A percentile compares a stretch with the other conserved stretches of the same genome.
Conservation (phyloP, 306 rosid species). For the Delonix regia region DNA sequence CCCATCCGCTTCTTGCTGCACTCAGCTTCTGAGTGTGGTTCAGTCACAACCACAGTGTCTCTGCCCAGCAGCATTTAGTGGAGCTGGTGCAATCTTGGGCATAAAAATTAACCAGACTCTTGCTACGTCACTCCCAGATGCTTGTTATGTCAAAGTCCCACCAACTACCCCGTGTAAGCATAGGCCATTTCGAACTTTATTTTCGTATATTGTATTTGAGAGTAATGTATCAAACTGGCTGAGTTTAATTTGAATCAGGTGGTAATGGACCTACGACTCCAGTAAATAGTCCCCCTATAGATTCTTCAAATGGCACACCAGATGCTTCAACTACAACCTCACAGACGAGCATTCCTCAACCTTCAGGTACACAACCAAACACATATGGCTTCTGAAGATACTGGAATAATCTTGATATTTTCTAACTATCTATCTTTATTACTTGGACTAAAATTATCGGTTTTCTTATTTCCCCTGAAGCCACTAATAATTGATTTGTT, state of each 20-base stretch:
- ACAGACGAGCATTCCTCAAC: background rate
- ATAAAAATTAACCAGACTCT: slow-evolving; percentile 7
- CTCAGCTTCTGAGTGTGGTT: slow-evolving; percentile 16
- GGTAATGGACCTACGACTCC: background rate
- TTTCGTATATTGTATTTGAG: background rate
- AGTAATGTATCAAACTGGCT: background rate
- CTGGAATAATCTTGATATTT: background rate
- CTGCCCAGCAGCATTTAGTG: background rate
- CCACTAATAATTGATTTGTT: background rate
- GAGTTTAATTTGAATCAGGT: background rate
- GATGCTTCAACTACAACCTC: background rate
- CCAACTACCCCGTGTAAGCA: background rate
- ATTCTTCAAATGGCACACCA: slow-evolving; percentile 4
- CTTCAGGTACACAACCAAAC: slow-evolving; percentile 10
- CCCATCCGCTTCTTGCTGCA: slow-evolving; percentile 12
- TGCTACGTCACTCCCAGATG: slow-evolving; percentile 9
- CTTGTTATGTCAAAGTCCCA: background rate
- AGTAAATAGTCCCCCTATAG: background rate
- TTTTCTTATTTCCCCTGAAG: background rate
- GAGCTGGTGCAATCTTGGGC: background rate
- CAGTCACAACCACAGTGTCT: slow-evolving; percentile 21
- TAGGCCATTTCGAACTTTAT: background rate
- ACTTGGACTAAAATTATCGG: background rate
- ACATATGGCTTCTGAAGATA: background rate
- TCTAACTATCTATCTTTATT: background rate